These are phyloP conservation scores for Microascus cirrosus DNA, from an alignment of 2,329 filamentous ascomycete genomes.

Conservation along the genomic window DNA sequence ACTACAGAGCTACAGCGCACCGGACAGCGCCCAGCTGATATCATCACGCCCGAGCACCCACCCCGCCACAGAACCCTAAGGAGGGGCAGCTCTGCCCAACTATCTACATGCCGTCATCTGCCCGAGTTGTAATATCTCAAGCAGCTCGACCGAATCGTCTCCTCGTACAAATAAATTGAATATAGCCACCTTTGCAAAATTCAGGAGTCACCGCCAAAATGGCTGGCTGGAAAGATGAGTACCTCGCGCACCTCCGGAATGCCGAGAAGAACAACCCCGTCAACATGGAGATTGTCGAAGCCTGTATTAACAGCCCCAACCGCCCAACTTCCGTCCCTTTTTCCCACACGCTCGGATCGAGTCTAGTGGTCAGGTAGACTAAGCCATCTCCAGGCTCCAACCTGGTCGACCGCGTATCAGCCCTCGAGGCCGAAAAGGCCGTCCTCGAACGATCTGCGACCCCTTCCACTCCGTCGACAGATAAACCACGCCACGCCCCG, in stretches of 20 bases:
- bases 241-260: constrained; percentile 62
- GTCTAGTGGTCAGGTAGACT: background rate
- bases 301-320: constrained; percentile 44
- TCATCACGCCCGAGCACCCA: background rate
- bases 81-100: background rate
- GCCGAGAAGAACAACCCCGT: constrained; percentile 55
- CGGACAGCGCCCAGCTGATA: background rate
- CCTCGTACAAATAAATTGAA: background rate
- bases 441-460: constrained; percentile 16
- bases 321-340: background rate
- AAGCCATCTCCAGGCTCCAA: constrained; percentile 38
- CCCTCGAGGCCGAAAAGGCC: constrained; percentile 47
- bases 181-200: background rate
- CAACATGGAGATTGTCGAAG: constrained; percentile 59
- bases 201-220: background rate
- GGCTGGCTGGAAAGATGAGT: constrained; percentile 67
- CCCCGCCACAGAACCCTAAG: background rate
- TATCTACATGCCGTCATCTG: background rate
- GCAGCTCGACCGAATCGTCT: background rate
- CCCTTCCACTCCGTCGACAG: constrained; percentile 12
- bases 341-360: background rate
- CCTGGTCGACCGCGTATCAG: constrained; percentile 55
- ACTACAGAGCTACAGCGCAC: background rate
- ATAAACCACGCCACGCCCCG: constrained; percentile 9
- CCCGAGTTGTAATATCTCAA: background rate